Evolutionary conservation across 176 grass and related monocot genomes (phyloP), one percentile per base, ranked within the genome.

Genomic region (Aegilops umbellulata): DNA sequence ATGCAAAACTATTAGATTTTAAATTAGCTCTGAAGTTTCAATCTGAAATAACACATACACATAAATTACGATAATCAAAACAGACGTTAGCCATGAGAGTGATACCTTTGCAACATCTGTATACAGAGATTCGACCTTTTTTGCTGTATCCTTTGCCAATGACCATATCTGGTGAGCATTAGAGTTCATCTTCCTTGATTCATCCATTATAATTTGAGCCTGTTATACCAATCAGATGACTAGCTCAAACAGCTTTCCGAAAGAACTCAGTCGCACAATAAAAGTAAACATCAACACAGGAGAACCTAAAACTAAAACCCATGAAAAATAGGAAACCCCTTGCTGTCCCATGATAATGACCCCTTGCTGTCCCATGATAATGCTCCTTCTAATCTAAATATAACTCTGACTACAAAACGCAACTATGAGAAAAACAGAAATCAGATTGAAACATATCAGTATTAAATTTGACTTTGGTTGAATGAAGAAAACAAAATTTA

Each of bases 101-200:
- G 31, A 42, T 86, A 86, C 83, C 72, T 82, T 86, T 82, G 49
- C 85, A 14, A 90, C 69, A 62, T 86, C 83, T 64, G 79, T 76
- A 82, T 78, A 77, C 51, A 90, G 22, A 64, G 6, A 26, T 76
- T 89, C 88, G 13, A 89, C 69, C 83, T 39, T 89, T 76, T 81
- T 89, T 38, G 67, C 83, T 60, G 88, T 85, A 80, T 81, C 83
- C 62, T 81, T 85, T 46, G 77, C 62, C 15, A 89, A 76, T 69
- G 69, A 86, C 72, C 73, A 83, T 17, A 86, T 53, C 80, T 76
- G 76, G 32, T 78, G 68, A 51, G 72, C 31, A 74, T 13, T 84
- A 80, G 57, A 79, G 31, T 77, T 85, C 70, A 69, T 38, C 35
- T 69, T 46, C 36, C 51, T 65, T 65, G 78, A 86, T 63, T 72